These are phyloP conservation scores for Gaultheria prostrata DNA, from an alignment of 148 eudicot species.

Conservation along the genomic window DNA sequence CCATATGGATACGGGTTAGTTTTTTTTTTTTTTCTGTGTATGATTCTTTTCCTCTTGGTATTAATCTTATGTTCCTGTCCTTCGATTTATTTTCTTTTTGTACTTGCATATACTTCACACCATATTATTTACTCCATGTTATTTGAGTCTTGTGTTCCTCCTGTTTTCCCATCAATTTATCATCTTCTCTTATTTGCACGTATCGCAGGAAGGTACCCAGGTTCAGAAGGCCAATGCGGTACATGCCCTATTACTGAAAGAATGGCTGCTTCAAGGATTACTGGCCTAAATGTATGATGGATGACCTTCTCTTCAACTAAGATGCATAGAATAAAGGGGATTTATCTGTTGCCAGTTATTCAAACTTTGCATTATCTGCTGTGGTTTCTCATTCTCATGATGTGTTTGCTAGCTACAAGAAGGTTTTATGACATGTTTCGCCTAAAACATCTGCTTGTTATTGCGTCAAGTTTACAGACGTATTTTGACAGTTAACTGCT, in stretches of 20 bases:
- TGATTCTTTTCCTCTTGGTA: not conserved
- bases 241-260: conserved; percentile 81
- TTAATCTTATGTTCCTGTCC: not conserved
- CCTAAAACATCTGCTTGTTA: not conserved
- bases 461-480: not conserved
- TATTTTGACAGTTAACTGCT: not conserved
- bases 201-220: conserved; percentile 75
- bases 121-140: no score
- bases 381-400: not conserved
- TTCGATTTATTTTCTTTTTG: not conserved
- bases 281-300: not conserved
- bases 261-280: conserved; percentile 8
- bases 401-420: not conserved
- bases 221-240: conserved; percentile 82
- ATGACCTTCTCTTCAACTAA: not conserved
- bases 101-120: not conserved
- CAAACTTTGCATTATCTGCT: not conserved
- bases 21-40: not conserved
- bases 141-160: no score
- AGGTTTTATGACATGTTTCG: conserved; percentile 14
- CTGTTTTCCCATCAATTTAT: not conserved
- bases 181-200: not conserved
- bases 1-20: conserved; percentile 92
- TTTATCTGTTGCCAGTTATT: not conserved
- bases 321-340: not conserved